Percentiles rank a stretch among this genome's conserved stretches.
Evolutionary conservation across 1,284 basidiomycete species (phyloP).

Genomic region (Rhodotorula sp.): DNA sequence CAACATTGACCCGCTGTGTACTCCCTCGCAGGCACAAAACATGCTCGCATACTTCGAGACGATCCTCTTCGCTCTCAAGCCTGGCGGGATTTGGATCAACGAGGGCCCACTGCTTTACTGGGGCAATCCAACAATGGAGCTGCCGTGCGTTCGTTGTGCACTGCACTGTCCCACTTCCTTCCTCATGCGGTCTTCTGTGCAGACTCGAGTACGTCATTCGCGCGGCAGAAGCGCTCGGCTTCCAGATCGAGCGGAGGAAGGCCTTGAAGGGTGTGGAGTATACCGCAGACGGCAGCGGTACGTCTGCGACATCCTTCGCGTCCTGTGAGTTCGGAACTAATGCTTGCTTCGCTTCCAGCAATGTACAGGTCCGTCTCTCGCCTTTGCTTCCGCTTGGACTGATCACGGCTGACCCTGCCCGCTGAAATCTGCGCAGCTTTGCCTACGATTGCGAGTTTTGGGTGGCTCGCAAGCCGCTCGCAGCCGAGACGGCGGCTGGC

Average conservation of each 20-base stretch:
- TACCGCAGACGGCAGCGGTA: constrained; percentile 62
- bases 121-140: constrained; percentile 60
- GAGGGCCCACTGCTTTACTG: constrained; percentile 66
- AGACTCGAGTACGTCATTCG: constrained; percentile 63
- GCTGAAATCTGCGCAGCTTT: constrained; percentile 10
- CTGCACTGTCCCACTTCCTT: no score
- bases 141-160: constrained; percentile 45
- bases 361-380: constrained; percentile 5
- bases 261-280: constrained; percentile 64
- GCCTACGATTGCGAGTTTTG: constrained; percentile 38
- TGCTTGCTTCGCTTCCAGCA: background rate
- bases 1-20: background rate
- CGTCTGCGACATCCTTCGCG: constrained; percentile 47
- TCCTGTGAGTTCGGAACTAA: no score
- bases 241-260: constrained; percentile 49
- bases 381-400: background rate
- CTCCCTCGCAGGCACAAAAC: constrained; percentile 59
- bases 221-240: constrained; percentile 59
- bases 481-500: no score
- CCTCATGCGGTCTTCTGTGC: background rate
- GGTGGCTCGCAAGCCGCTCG: constrained; percentile 31
- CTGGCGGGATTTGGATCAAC: constrained; percentile 67
- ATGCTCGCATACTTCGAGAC: constrained; percentile 49
- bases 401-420: background rate
- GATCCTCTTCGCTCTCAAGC: constrained; percentile 51